Base-by-base conservation (phyloP, 331 rosid species). In the Dryas integrifolia region DNA sequence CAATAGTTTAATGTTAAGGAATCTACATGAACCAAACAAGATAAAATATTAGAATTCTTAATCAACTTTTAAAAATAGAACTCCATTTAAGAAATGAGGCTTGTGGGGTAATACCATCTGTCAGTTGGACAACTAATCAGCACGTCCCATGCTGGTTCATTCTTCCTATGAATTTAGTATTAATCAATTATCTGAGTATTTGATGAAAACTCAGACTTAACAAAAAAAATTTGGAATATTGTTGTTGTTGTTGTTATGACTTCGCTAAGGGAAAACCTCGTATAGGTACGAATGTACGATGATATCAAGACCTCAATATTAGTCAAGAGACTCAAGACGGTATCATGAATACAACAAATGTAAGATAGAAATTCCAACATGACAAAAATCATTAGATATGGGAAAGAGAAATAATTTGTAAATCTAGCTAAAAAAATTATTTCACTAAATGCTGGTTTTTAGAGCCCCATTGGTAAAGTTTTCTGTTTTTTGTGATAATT, bases 41-140 rank as follows among this genome's bases (percentile, higher is more conserved):
- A 43, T 53, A 45, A 62, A 59, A 46, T 62, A 46, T 39, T n/a
- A 41, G 47, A 8, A 55, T 56, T 56, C 38, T 56, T 26, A 7
- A 21, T 21, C 60, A 56, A 56, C 60, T 56, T 16, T 0, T 3
- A 16, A 26, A 56, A 56, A 3, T 18, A 8, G 10, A 21, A 9
- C 3, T n/a, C 2, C 9, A 2, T 14, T 52, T n/a, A 5, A 6
- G 35, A 21, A 55, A 16, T 55, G 35, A 18, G 35, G 21, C 2
- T 7, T 8, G 59, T 7, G 48, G 76, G 26, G 18, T 12, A 10
- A 39, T 67, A 67, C 60, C 53, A 41, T 14, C 55, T 15, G 48
- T 65, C 72, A 45, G 39, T 65, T 65, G 71, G 72, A 76, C 40
- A 65, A 74, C 80, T 65, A 30, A 30, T 30, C 35, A 30, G 3